Conservation (phyloP, 2,329 filamentous ascomycete species). For the Colletotrichum higginsianum region DNA sequence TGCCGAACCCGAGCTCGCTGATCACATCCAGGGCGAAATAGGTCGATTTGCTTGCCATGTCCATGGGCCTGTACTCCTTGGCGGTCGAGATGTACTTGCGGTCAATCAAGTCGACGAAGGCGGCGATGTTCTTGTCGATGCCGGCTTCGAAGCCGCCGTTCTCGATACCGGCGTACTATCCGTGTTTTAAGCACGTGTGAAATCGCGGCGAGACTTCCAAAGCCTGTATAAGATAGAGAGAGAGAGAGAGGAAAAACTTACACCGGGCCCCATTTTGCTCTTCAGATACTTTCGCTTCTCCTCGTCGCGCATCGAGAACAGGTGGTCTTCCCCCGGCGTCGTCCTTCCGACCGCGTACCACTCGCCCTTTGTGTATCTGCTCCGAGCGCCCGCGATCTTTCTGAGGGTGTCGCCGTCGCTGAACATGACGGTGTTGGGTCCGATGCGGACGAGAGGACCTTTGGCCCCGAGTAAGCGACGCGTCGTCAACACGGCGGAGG, state of each 20-base stretch:
- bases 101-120: constrained; percentile 38
- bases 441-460: constrained; percentile 44
- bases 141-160: constrained; percentile 39
- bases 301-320: constrained; percentile 51
- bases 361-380: constrained; percentile 39
- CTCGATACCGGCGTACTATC: constrained; percentile 39
- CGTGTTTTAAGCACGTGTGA: not conserved
- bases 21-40: constrained; percentile 48
- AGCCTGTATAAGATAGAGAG: no score
- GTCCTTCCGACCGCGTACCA: constrained; percentile 49
- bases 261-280: constrained; percentile 64
- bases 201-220: no score
- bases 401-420: constrained; percentile 40
- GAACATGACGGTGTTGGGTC: constrained; percentile 43
- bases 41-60: constrained; percentile 37
- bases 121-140: constrained; percentile 31
- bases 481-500: constrained; percentile 30
- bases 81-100: constrained; percentile 40
- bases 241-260: constrained; percentile 38
- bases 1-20: constrained; percentile 47
- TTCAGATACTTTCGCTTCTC: constrained; percentile 58
- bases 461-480: constrained; percentile 39
- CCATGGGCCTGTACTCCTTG: constrained; percentile 35
- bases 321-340: constrained; percentile 50
- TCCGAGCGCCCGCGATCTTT: constrained; percentile 35